These are phyloP conservation scores for Excoecaria agallocha DNA, from an alignment of 345 rosid species.

Conservation along the genomic window DNA sequence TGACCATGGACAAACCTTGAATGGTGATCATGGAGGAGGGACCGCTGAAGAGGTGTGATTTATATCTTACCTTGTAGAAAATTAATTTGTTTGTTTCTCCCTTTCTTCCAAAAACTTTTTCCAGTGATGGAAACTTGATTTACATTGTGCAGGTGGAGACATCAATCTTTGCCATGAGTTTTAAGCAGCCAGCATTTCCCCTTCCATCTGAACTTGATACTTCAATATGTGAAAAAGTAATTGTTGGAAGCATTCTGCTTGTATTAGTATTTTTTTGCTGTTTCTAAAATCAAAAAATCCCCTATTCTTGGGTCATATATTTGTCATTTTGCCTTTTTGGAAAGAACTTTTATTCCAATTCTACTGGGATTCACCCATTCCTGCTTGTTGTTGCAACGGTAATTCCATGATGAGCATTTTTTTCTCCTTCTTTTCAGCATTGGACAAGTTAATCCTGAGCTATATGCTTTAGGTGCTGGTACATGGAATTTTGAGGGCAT, in stretches of 20 bases:
- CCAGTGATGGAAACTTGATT: neutral
- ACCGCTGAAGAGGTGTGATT: slow-evolving; percentile 77
- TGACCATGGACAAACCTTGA: slow-evolving; percentile 94
- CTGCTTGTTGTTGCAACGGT: neutral
- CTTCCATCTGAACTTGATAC: slow-evolving; percentile 69
- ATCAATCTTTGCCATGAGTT: slow-evolving; percentile 81
- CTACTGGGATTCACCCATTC: neutral
- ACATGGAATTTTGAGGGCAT: slow-evolving; percentile 45
- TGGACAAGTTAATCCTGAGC: slow-evolving; percentile 87
- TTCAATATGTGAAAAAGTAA: slow-evolving; percentile 45
- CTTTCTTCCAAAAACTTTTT: neutral
- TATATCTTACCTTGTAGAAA: slow-evolving; percentile 11
- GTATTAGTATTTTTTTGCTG: neutral
- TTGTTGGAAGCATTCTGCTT: neutral
- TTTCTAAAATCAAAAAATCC: neutral
- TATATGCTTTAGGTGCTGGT: slow-evolving; percentile 74
- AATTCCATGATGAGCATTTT: neutral
- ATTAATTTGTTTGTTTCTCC: slow-evolving; percentile 7
- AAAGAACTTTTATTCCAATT: neutral
- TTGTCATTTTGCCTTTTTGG: neutral
- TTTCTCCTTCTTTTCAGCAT: slow-evolving; percentile 45
- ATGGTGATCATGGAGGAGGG: slow-evolving; percentile 99
- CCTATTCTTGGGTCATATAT: neutral
- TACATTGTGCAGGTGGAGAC: slow-evolving; percentile 74
- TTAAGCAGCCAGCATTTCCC: slow-evolving; percentile 50